Conservation (phyloP, 2,329 filamentous ascomycete genomes). For the Aspergillus chevalieri region DNA sequence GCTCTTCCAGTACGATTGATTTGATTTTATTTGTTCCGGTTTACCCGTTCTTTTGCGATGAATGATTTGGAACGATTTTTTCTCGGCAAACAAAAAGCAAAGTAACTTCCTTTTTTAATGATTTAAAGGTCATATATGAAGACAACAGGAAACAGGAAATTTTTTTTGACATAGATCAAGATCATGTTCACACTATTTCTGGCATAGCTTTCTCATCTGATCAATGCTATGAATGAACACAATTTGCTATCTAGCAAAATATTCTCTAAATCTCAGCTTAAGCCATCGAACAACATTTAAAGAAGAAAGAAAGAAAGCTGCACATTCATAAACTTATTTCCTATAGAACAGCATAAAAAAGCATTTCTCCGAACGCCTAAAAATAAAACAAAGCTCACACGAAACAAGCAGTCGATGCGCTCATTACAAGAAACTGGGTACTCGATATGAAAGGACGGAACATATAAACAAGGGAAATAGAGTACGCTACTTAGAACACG, state of each 20-base stretch:
- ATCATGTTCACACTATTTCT: neutral
- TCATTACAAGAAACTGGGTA: slow-evolving; percentile 29
- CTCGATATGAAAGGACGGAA: slow-evolving; percentile 18
- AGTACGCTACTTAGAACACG: slow-evolving; percentile 62
- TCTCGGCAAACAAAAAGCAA: slow-evolving; percentile 2
- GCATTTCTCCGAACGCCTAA: slow-evolving; percentile 22
- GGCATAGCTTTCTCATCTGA: neutral
- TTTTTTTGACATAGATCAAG: neutral
- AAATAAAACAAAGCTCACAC: slow-evolving; percentile 9
- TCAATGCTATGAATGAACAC: neutral
- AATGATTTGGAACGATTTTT: slow-evolving; percentile 9
- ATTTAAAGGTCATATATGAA: slow-evolving; percentile 1
- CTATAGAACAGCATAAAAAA: neutral
- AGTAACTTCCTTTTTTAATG: slow-evolving; percentile 1
- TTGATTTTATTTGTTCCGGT: slow-evolving; percentile 2
- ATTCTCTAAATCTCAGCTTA: no score
- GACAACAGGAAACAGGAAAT: neutral
- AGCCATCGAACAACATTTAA: neutral
- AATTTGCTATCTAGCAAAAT: no score
- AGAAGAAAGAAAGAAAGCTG: neutral
- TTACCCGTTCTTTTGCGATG: slow-evolving; percentile 6
- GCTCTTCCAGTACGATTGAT: slow-evolving; percentile 76
- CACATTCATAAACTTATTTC: no score
- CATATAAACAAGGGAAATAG: slow-evolving; percentile 6
- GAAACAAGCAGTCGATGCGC: slow-evolving; percentile 22